A percentile compares a stretch with the other conserved stretches of the same genome.
Conservation (phyloP, 2,329 filamentous ascomycete genomes). For the Nakataea oryzae region DNA sequence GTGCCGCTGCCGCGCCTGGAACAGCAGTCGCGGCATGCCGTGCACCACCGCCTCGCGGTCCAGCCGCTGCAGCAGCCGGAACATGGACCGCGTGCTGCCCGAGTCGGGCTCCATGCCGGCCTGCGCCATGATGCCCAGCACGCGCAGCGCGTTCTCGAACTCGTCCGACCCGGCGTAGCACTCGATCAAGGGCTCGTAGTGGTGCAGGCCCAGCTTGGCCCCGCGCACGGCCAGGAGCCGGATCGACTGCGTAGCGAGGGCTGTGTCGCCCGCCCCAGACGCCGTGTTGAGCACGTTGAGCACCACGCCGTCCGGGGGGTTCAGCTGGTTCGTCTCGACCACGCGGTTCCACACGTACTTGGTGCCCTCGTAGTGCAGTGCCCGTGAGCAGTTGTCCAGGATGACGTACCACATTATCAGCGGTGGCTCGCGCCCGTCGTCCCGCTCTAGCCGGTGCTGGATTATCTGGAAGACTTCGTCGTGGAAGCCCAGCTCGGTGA, state of each 20-base stretch:
- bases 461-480: conserved; percentile 68
- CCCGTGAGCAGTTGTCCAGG: conserved; percentile 62
- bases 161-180: conserved; percentile 54
- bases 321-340: conserved; percentile 40
- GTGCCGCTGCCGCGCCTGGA: conserved; percentile 30
- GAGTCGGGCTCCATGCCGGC: conserved; percentile 46
- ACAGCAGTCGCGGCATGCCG: conserved; percentile 30
- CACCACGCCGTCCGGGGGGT: conserved; percentile 23
- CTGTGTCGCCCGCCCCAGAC: conserved; percentile 54
- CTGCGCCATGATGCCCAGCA: conserved; percentile 64
- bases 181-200: conserved; percentile 73
- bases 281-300: conserved; percentile 61
- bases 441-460: conserved; percentile 33
- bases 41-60: conserved; percentile 37
- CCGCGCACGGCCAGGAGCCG: conserved; percentile 49
- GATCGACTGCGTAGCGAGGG: conserved; percentile 62
- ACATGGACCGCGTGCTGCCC: conserved; percentile 54
- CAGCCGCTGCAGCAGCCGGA: conserved; percentile 35
- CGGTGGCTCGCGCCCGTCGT: conserved; percentile 25
- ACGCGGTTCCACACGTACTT: conserved; percentile 57
- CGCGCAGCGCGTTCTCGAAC: conserved; percentile 53
- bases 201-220: conserved; percentile 48
- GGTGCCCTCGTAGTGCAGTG: conserved; percentile 53
- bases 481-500: conserved; percentile 62
- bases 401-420: conserved; percentile 37